Base-by-base conservation (phyloP, 1,284 basidiomycete genomes). In the Lignosus rhinocerotis region DNA sequence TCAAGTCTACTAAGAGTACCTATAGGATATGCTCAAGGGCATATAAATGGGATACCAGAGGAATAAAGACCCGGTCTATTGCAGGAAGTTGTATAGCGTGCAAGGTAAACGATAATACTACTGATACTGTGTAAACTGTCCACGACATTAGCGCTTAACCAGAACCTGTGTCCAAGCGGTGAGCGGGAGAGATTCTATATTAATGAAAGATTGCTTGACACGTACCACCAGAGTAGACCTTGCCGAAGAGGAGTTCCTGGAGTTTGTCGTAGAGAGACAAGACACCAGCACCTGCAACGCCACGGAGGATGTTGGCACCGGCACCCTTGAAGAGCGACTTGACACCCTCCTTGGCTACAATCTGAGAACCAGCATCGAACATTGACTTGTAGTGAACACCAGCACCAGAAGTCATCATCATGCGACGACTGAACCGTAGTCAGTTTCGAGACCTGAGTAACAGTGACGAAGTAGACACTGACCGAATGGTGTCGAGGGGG, bases 281-380 rank as follows among this genome's bases (percentile, higher is more conserved):
- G 66, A 96, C 95, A 93, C 94, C 94, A 78, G 95, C 94, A 81
- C 94, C 95, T 72, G 94, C 95, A 73, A 96, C 92, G 87, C 95
- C 94, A 90, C 94, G 94, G 71, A 97, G 92, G 69, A 96, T 95
- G 84, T 97, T 96, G 76, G 94, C 94, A 85, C 93, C 94, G 72
- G 94, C 94, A 81, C 92, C 93, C 86, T 93, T 94, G 87, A 94
- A 94, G 71, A 96, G 83, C 36, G 93, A 95, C 75, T 86, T 88
- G 58, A 82, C 76, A 72, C 95, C 95, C 81, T 97, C 95, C 85
- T 94, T 94, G 73, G 88, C 85, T 69, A 96, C 74, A 72, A 96
- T 93, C 80, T 87, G 89, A 19, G 89, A 83, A 51, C 83, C 89
- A 72, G 90, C 88, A 68, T 93, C 90, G 76, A 92, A 93, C 91